Percentiles rank a stretch among this genome's conserved stretches.
These are phyloP conservation scores for Wickerhamomyces subpelliculosus DNA, from an alignment of 805 yeast genomes.

Conservation along the genomic window DNA sequence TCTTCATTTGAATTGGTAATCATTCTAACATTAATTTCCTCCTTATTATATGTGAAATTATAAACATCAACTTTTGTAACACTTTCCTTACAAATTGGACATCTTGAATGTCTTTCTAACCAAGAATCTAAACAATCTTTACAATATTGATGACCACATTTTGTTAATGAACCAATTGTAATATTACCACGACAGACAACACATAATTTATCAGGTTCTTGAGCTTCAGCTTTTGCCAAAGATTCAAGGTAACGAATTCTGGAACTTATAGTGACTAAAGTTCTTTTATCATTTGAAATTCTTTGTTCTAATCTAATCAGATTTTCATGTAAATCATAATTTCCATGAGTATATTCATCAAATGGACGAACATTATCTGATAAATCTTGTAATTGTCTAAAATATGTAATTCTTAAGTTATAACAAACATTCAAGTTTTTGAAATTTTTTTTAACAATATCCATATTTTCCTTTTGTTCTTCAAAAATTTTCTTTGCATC, in stretches of 20 bases:
- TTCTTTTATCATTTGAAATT: slow-evolving; percentile 12
- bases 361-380: slow-evolving; percentile 73
- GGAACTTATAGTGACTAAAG: slow-evolving; percentile 26
- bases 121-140: slow-evolving; percentile 72
- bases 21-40: slow-evolving; percentile 41
- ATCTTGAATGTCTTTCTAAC: slow-evolving; percentile 48
- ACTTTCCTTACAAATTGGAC: slow-evolving; percentile 76
- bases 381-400: slow-evolving; percentile 73
- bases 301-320: not conserved
- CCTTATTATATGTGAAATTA: slow-evolving; percentile 56
- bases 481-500: slow-evolving; percentile 24
- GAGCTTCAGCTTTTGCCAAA: slow-evolving; percentile 26
- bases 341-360: slow-evolving; percentile 24
- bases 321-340: not conserved
- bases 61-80: slow-evolving; percentile 51
- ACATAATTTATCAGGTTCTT: slow-evolving; percentile 41
- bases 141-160: slow-evolving; percentile 92
- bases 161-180: slow-evolving; percentile 69
- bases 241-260: slow-evolving; percentile 44
- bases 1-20: slow-evolving; percentile 23
- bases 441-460: slow-evolving; percentile 32
- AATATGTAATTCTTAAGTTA: slow-evolving; percentile 77
- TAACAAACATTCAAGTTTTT: slow-evolving; percentile 55
- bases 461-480: slow-evolving; percentile 24
- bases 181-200: slow-evolving; percentile 72